These are phyloP conservation scores for Cryptococcus wingfieldii DNA, from an alignment of 1,284 basidiomycete genomes.

Conservation along the genomic window DNA sequence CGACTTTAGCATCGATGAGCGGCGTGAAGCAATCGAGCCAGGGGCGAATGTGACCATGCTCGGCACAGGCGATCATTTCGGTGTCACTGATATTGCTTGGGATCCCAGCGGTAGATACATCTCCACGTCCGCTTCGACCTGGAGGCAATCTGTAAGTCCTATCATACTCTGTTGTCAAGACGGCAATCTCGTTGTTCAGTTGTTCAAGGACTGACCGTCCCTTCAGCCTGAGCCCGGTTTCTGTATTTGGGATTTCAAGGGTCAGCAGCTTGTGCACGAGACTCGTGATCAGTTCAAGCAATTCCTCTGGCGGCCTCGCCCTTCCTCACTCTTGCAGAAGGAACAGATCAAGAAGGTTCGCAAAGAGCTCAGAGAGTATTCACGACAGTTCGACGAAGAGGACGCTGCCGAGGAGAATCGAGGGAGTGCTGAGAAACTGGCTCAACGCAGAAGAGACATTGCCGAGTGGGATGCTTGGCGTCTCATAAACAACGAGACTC, in stretches of 20 bases:
- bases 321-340: slow-evolving; percentile 77
- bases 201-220: neutral
- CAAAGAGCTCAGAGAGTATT: slow-evolving; percentile 88
- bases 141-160: slow-evolving; percentile 79
- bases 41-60: slow-evolving; percentile 83
- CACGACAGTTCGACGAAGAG: slow-evolving; percentile 90
- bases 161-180: no score
- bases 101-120: slow-evolving; percentile 94
- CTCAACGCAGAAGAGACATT: slow-evolving; percentile 82
- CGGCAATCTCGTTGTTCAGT: no score
- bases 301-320: slow-evolving; percentile 95
- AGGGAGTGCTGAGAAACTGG: slow-evolving; percentile 88
- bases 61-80: slow-evolving; percentile 87
- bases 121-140: slow-evolving; percentile 88
- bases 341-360: slow-evolving; percentile 79
- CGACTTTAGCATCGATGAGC: slow-evolving; percentile 79
- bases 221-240: slow-evolving; percentile 89
- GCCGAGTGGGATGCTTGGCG: slow-evolving; percentile 99
- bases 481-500: slow-evolving; percentile 35
- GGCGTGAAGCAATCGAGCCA: slow-evolving; percentile 63
- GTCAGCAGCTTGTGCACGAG: slow-evolving; percentile 82
- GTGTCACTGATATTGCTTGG: slow-evolving; percentile 97
- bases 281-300: slow-evolving; percentile 96
- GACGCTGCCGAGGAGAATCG: slow-evolving; percentile 93
- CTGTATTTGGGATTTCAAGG: slow-evolving; percentile 96